Evolutionary conservation across 2,329 filamentous ascomycete species (phyloP).

Genomic region (Emericellopsis atlantica): DNA sequence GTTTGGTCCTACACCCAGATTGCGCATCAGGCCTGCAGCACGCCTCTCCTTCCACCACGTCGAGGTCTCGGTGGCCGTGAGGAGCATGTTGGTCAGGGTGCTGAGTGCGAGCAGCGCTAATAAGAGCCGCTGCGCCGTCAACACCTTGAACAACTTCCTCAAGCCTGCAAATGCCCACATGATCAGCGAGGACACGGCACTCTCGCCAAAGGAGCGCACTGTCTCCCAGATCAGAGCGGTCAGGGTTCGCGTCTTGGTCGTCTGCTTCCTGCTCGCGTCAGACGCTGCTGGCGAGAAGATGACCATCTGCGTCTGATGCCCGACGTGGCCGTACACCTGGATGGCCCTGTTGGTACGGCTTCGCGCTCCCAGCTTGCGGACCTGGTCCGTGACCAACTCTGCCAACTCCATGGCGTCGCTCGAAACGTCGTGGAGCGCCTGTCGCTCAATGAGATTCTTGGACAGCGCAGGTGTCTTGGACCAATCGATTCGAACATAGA

Average conservation of each 20-base stretch:
- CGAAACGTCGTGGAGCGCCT: conserved; percentile 64
- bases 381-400: conserved; percentile 66
- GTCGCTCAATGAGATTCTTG: conserved; percentile 49
- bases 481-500: conserved; percentile 87
- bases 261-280: conserved; percentile 38
- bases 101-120: conserved; percentile 58
- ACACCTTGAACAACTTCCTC: conserved; percentile 52
- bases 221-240: conserved; percentile 62
- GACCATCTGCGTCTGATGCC: conserved; percentile 52
- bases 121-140: conserved; percentile 63
- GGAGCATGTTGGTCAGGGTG: conserved; percentile 57
- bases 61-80: conserved; percentile 60
- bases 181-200: conserved; percentile 61
- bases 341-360: conserved; percentile 67
- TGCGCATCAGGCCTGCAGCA: conserved; percentile 68
- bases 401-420: conserved; percentile 63
- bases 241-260: conserved; percentile 49
- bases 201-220: conserved; percentile 60
- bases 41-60: conserved; percentile 79
- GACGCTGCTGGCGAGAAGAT: conserved; percentile 40
- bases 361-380: conserved; percentile 59
- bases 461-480: conserved; percentile 49
- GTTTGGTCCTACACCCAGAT: conserved; percentile 69
- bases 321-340: conserved; percentile 66
- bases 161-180: conserved; percentile 61